Evolutionary conservation across 805 yeast genomes (phyloP), one percentile per base, ranked within the genome.

Genomic region (Saccharomycopsis sp.): DNA sequence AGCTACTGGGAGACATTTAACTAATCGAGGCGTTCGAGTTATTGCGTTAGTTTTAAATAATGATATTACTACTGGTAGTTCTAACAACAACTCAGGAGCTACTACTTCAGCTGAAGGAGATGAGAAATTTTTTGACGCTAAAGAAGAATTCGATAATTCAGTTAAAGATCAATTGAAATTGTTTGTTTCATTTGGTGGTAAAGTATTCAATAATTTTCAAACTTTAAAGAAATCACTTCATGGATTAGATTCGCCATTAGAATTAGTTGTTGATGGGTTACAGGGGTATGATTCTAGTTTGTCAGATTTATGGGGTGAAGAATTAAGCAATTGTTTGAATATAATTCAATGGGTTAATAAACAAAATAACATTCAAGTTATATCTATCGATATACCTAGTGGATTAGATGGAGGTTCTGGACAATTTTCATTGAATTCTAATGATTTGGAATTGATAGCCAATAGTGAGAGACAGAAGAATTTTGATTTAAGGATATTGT

Each of bases 331-430:
- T 19, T 67, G 74, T 7, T 57, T 59, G 23, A 62, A 66, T 27
- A 60, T 85, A 16, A 73, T 85, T 21, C 60, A 63, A 3, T 88
- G 96, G 95, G 74, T 81, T 46, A 84, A 85, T 53, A 59, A 59
- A 26, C 57, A 59, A 11, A 66, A 63, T 42, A 58, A 57, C 41
- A 61, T 71, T 4, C 70, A 72, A 31, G 64, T 73, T 7, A 55
- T 85, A 64, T 83, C 95, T 0, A 58, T 88, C 22, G 95, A 87
- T 56, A 74, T 85, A 22, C 89, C 95, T 3, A 74, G 88, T 1
- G 96, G 96, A 3, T 66, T 82, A 33, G 95, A 85, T 56, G 81
- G 88, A 5, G 85, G 93, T 3, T 76, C 94, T 0, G 97, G 96
- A 5, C 63, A 66, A 14, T 54, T 59, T 6, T 35, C 53, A 28